Evolutionary conservation across 2,329 filamentous ascomycete species (phyloP).

Genomic region (Aspergillus versicolor): DNA sequence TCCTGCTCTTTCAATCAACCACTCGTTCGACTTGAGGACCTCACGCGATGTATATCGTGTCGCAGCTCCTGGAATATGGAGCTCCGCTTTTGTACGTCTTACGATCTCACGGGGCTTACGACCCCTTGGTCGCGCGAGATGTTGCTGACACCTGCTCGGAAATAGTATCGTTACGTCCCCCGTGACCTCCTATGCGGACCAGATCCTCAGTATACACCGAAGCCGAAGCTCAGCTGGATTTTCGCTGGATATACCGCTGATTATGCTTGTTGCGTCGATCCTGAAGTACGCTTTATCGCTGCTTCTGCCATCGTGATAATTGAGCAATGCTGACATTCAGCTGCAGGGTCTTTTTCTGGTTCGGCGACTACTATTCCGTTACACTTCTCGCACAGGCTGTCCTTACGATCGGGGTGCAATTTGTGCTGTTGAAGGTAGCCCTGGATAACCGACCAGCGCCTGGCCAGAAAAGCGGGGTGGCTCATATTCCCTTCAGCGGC

Average conservation of each 20-base stretch:
- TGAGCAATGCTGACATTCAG: constrained; percentile 4
- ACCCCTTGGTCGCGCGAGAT: not conserved
- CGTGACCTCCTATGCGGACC: constrained; percentile 65
- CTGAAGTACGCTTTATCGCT: constrained; percentile 50
- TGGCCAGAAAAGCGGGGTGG: constrained; percentile 37
- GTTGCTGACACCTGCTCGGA: not conserved
- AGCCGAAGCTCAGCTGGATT: constrained; percentile 62
- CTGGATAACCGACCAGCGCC: constrained; percentile 54
- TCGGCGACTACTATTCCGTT: constrained; percentile 60
- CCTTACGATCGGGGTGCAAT: constrained; percentile 60
- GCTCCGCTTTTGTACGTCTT: constrained; percentile 49
- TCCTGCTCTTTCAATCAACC: not conserved
- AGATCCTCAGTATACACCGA: constrained; percentile 64
- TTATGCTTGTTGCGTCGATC: constrained; percentile 66
- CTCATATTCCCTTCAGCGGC: constrained; percentile 43
- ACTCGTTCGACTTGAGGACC: not conserved
- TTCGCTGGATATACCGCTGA: constrained; percentile 65
- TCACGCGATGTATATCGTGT: constrained; percentile 39
- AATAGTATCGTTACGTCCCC: constrained; percentile 60
- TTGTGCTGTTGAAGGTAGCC: constrained; percentile 60
- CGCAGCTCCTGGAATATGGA: constrained; percentile 45
- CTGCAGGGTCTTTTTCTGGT: constrained; percentile 64
- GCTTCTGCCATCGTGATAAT: not conserved
- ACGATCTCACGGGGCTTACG: not conserved
- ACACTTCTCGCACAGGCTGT: constrained; percentile 60